Base-by-base conservation (phyloP, 306 rosid genomes). In the barrel medic (Medicago truncatula) region DNA sequence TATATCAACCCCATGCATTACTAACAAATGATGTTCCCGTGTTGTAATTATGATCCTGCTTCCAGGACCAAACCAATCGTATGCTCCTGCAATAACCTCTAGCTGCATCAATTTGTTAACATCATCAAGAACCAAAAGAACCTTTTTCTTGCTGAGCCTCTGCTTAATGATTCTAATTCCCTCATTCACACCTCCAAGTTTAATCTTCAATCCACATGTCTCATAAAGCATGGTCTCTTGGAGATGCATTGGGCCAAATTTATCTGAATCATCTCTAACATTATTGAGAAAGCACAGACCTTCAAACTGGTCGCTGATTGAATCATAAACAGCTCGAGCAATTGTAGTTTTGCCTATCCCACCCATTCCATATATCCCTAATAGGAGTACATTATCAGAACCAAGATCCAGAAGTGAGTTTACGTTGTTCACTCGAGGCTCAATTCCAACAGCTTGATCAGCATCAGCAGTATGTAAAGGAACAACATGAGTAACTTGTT, bases 81-180 rank as follows among this genome's bases (percentile, higher is more conserved):
- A 8, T 15, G 0, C 13, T 61, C 67, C 67, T 1, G 12, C 67
- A 61, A 34, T 15, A 14, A 18, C 67, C 21, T 14, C 2, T 1
- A 61, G 20, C 43, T 61, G 67, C 43, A 14, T 12, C 43, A 61
- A 1, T 31, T 14, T 14, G 43, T 61, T 44, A 15, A 61, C 44
- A 28, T 61, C 67, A 1, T 61, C 67, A 31, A 61, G 44, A 61
- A 61, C 43, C 43, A 62, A 62, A 7, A 62, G 68, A 36, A 62
- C 68, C 13, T 36, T 62, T n/a, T 62, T 62, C 6, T 1, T 3
- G 23, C 0, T 2, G 10, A 62, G 68, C 13, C 21, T 62, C 5
- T 8, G 3, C 44, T 7, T 62, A 4, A 62, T 62, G 2, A 25
- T 15, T 62, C 46, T 8, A 62, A 34, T n/a, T 62, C 68, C 68